Evolutionary conservation across 495 filamentous ascomycete genomes (phyloP).

Genomic region (Podospora pseudoanserina): DNA sequence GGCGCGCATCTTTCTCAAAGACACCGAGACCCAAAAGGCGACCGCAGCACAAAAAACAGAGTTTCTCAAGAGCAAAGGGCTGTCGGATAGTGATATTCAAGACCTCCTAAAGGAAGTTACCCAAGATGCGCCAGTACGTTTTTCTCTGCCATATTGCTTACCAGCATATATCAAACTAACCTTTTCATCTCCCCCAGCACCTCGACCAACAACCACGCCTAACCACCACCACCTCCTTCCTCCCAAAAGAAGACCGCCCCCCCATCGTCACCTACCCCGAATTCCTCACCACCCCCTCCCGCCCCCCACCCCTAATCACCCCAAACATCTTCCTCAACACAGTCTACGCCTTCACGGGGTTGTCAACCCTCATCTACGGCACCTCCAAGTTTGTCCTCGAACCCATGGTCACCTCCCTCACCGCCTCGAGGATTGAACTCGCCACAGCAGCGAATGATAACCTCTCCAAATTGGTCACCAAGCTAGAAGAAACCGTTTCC

Average conservation of each 20-base stretch:
- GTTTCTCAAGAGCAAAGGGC: conserved; percentile 78
- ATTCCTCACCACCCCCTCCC: conserved; percentile 69
- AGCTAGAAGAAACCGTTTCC: conserved; percentile 69
- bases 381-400: conserved; percentile 73
- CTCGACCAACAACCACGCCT: conserved; percentile 23
- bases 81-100: conserved; percentile 64
- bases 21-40: conserved; percentile 68
- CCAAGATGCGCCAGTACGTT: conserved; percentile 27
- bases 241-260: conserved; percentile 50
- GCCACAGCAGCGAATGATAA: conserved; percentile 60
- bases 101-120: conserved; percentile 52
- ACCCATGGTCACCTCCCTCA: conserved; percentile 76
- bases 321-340: conserved; percentile 69
- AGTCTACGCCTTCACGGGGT: conserved; percentile 67
- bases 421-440: conserved; percentile 77
- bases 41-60: conserved; percentile 67
- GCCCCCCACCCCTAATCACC: conserved; percentile 68
- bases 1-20: conserved; percentile 74
- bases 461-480: conserved; percentile 65
- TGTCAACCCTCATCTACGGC: conserved; percentile 73
- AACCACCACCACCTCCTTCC: conserved; percentile 10
- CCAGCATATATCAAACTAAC: not conserved
- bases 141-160: not conserved
- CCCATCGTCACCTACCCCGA: conserved; percentile 99
- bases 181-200: conserved; percentile 16